Conservation (phyloP, 768 basidiomycete genomes). For the Lentinula raphanica region DNA sequence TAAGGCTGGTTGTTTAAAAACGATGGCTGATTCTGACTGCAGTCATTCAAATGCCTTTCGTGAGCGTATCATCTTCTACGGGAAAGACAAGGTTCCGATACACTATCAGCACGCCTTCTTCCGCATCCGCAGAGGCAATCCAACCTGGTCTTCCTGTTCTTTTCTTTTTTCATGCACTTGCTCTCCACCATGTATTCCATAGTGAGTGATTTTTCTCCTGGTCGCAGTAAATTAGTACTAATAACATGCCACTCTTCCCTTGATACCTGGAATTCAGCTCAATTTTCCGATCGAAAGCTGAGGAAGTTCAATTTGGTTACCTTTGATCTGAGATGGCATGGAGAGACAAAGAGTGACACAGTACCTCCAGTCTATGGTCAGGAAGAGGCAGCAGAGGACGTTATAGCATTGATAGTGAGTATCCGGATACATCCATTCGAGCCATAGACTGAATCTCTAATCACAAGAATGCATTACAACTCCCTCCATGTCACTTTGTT, state of each 20-base stretch:
- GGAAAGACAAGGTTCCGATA: not conserved
- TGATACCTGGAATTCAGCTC: not conserved
- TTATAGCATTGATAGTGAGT: not conserved
- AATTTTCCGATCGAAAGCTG: not conserved
- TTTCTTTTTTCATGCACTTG: conserved; percentile 2
- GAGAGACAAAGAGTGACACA: not conserved
- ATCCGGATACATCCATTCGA: not conserved
- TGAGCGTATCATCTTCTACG: not conserved
- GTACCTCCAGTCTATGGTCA: not conserved
- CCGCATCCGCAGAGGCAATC: not conserved
- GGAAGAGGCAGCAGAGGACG: conserved; percentile 5
- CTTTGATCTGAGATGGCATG: conserved; percentile 3
- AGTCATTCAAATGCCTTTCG: conserved; percentile 2
- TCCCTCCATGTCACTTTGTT: conserved; percentile 2
- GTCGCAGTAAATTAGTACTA: not conserved
- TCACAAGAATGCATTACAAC: not conserved
- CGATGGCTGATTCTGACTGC: too few species aligned
- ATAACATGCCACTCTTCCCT: too few species aligned
- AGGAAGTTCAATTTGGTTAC: conserved; percentile 5
- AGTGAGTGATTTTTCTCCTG: not conserved
- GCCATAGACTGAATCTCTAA: not conserved
- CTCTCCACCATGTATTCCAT: conserved; percentile 13
- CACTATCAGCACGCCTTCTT: conserved; percentile 1
- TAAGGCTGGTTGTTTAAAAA: too few species aligned
- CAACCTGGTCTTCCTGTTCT: not conserved